Percentiles rank a stretch among this genome's conserved stretches.
Conservation (phyloP, 2,329 filamentous ascomycete species). For the Dactylellina leptospora region DNA sequence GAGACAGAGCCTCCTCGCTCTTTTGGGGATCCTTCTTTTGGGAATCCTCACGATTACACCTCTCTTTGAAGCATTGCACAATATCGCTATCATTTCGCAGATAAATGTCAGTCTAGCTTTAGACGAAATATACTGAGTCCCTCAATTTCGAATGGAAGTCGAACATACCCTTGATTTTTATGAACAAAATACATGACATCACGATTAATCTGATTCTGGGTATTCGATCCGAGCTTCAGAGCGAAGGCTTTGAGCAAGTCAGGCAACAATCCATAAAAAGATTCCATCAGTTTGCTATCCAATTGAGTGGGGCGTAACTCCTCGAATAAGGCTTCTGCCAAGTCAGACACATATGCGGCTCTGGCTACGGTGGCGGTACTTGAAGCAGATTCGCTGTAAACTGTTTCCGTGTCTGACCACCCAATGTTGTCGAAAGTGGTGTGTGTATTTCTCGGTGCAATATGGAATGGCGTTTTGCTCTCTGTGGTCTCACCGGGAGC, state of each 20-base stretch:
- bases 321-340: constrained; percentile 14
- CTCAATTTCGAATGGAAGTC: neutral
- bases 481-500: no score
- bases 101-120: no score
- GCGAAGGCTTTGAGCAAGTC: constrained; percentile 22
- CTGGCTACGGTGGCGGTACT: no score
- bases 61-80: neutral
- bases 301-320: neutral
- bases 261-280: neutral
- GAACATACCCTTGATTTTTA: constrained; percentile 8
- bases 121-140: no score
- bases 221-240: constrained; percentile 17
- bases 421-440: no score
- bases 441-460: no score
- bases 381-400: no score
- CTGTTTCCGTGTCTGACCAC: no score
- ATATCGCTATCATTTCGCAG: no score
- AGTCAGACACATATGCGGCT: constrained; percentile 16
- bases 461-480: no score
- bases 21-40: neutral
- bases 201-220: constrained; percentile 23
- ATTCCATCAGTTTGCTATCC: neutral
- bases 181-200: constrained; percentile 35
- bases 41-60: neutral
- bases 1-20: neutral